These are phyloP conservation scores for Umbelopsis sp. DNA, from an alignment of 192 early-diverging fungal genomes.

Conservation along the genomic window DNA sequence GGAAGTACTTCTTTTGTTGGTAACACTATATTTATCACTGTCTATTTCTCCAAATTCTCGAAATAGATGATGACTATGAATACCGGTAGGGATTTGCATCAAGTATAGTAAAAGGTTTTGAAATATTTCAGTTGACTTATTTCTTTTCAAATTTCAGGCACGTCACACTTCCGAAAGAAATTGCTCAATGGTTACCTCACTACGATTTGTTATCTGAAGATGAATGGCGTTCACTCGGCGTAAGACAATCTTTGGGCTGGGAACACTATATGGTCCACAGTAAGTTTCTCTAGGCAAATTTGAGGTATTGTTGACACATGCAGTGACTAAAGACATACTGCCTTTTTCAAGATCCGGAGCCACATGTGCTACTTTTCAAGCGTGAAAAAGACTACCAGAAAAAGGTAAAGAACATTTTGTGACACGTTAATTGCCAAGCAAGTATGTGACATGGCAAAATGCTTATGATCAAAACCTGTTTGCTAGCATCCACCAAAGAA, in stretches of 20 bases:
- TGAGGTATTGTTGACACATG: not conserved
- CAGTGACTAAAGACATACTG: not conserved
- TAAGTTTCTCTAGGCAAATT: conserved; percentile 19
- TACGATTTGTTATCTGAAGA: conserved; percentile 44
- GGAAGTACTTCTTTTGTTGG: not conserved
- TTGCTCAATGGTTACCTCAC: conserved; percentile 42
- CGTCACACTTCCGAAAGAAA: conserved; percentile 46
- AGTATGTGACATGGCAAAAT: too few relatives aligned
- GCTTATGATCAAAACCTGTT: too few relatives aligned
- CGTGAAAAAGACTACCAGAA: conserved; percentile 50
- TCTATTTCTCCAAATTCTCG: not conserved
- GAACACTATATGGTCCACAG: conserved; percentile 56
- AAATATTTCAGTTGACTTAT: too few relatives aligned
- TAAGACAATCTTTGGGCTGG: conserved; percentile 54
- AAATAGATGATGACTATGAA: conserved; percentile 33
- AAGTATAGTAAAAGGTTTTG: too few relatives aligned
- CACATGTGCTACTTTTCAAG: conserved; percentile 51
- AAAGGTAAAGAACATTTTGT: conserved; percentile 33
- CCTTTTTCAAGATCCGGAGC: conserved; percentile 41
- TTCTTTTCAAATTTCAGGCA: conserved; percentile 29
- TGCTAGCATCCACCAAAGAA: too few relatives aligned
- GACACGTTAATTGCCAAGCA: not conserved
- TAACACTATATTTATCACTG: not conserved
- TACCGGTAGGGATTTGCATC: conserved; percentile 23
- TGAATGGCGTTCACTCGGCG: conserved; percentile 50